A percentile compares a stretch with the other conserved stretches of the same genome.
Evolutionary conservation across 2,329 filamentous ascomycete genomes (phyloP).

Genomic region (Fragosphaeria purpurea): DNA sequence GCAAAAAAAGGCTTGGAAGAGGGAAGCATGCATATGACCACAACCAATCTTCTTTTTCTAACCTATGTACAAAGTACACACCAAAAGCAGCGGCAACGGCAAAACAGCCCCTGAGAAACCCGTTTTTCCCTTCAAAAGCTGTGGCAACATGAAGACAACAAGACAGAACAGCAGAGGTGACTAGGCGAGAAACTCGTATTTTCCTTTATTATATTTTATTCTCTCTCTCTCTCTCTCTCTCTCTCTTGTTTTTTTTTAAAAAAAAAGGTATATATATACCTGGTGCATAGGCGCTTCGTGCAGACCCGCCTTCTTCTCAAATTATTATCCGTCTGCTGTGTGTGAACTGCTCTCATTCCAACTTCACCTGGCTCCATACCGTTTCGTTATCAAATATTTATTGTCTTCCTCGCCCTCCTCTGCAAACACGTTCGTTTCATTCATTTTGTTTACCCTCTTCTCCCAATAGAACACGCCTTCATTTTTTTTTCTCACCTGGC

Average conservation of each 20-base stretch:
- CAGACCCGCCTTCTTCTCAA: too few relatives aligned
- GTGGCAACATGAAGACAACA: constrained; percentile 1
- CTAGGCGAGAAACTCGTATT: neutral
- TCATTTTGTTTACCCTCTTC: too few relatives aligned
- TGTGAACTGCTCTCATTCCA: too few relatives aligned
- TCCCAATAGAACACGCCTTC: too few relatives aligned
- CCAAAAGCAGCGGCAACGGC: neutral
- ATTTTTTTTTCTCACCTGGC: neutral
- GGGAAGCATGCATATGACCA: too few relatives aligned
- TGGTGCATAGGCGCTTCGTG: neutral
- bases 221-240: neutral
- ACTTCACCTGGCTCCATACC: too few relatives aligned
- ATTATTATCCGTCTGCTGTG: too few relatives aligned
- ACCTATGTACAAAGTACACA: too few relatives aligned
- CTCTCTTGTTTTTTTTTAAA: neutral
- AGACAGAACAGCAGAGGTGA: neutral
- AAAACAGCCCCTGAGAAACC: neutral
- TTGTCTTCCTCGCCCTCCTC: too few relatives aligned
- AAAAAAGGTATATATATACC: neutral
- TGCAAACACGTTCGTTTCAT: too few relatives aligned
- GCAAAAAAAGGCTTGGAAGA: neutral
- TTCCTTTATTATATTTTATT: constrained; percentile 4
- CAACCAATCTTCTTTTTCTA: too few relatives aligned
- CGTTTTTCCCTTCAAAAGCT: neutral
- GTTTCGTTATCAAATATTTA: too few relatives aligned